Evolutionary conservation across 169 alveolate species (phyloP), one percentile per base, ranked within the genome.

Genomic region (Toxoplasma gondii): DNA sequence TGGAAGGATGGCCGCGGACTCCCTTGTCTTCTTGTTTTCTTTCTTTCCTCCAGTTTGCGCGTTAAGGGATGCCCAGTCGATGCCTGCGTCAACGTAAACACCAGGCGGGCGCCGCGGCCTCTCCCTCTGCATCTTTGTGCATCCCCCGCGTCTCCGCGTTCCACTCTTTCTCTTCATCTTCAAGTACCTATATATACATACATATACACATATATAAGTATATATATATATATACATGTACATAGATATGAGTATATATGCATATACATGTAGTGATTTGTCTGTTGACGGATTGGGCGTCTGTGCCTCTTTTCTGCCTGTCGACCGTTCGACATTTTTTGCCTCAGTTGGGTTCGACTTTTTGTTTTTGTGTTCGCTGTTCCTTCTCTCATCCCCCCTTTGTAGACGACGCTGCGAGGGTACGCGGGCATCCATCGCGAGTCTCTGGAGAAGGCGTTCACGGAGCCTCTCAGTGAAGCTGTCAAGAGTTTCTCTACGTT

Each of bases 401-500:
- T 5, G 36, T 34, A 69, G 82, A 12, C 38, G 69, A 2, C 44
- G 84, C 96, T 97, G 67, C 88, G 86, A 43, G 88, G 96, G 19
- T 97, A 97, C 78, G 74, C 92, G 49, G 98, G 98, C 34, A 94
- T 36, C 80, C 96, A 97, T 74, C 88, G 96, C 54, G 95, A 92
- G 64, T 95, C 97, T 29, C 45, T 97, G 49, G 90, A 67, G 58
- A 88, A 88, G 41, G 49, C 74, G 44, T 64, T 97, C 84, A 93
- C 96, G 38, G 96, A 93, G 53, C 98, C 98, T 70, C 93, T 98
- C 80, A 96, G 95, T 69, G 97, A 95, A 49, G 94, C 96, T 53
- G 94, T 98, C 38, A 95, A 96, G 90, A 97, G 96, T 81, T 98
- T 98, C 92, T 96, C 96, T 38, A 97, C 97, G 67, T 98, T 98